Percentiles rank a stretch among this genome's conserved stretches.
Evolutionary conservation across 179 eudicot species (phyloP).

Genomic region (Sideroxylon spinosum): DNA sequence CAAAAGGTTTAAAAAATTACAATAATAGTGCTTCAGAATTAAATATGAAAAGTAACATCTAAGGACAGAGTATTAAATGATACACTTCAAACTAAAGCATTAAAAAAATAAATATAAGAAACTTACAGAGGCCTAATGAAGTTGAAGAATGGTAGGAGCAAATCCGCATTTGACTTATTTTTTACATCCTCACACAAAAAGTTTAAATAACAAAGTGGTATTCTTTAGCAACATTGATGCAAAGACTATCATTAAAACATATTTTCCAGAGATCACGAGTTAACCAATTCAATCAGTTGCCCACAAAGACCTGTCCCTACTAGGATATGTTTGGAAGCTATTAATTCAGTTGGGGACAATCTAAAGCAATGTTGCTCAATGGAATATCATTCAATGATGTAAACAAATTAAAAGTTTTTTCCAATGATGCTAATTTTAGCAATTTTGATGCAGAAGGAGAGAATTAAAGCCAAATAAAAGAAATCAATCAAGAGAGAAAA

Average conservation of each 20-base stretch:
- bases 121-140: not conserved
- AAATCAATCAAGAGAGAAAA: too few species aligned
- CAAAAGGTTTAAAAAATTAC: not conserved
- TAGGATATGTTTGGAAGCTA: too few species aligned
- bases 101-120: not conserved
- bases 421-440: not conserved
- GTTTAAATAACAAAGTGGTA: not conserved
- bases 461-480: too few species aligned
- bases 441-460: too few species aligned
- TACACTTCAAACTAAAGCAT: not conserved
- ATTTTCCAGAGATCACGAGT: too few species aligned
- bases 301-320: too few species aligned
- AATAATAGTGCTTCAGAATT: not conserved
- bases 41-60: not conserved
- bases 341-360: too few species aligned
- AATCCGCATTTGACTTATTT: not conserved
- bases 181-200: not conserved
- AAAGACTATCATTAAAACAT: too few species aligned
- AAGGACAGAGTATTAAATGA: not conserved
- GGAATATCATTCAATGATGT: not conserved
- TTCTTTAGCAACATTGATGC: not conserved
- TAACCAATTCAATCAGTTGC: too few species aligned
- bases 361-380: not conserved
- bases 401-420: not conserved
- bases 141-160: not conserved